phyloP scores from a whole-genome alignment of 192 early-diverging fungal genomes.

The Umbelopsis sp. region DNA sequence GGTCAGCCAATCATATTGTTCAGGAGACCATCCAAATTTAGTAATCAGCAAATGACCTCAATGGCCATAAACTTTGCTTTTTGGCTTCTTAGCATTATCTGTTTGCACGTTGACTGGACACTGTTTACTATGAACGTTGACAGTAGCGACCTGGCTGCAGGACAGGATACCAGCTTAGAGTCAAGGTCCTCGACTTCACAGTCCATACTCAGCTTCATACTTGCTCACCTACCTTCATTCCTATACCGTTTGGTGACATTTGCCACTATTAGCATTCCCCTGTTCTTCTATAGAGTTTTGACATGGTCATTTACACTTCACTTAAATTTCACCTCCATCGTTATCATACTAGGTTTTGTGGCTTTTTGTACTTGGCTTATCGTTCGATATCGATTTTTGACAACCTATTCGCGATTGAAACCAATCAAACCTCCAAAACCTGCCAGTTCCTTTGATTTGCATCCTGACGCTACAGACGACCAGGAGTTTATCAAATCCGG shows the following conservation, averaged over 20 bases:
- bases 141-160: background rate
- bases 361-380: constrained; percentile 51
- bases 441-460: constrained; percentile 68
- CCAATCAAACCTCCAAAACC: constrained; percentile 51
- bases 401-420: constrained; percentile 71
- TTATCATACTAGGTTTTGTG: constrained; percentile 40
- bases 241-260: constrained; percentile 49
- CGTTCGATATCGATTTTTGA: constrained; percentile 73
- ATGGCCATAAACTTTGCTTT: background rate
- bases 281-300: constrained; percentile 53
- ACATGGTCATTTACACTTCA: constrained; percentile 67
- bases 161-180: background rate
- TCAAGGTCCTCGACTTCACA: background rate
- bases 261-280: constrained; percentile 55
- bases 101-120: background rate
- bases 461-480: constrained; percentile 69
- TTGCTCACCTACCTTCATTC: constrained; percentile 29
- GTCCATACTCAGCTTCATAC: background rate
- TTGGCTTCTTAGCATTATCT: background rate
- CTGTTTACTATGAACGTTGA: background rate
- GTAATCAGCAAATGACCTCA: constrained; percentile 3
- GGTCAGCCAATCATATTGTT: background rate
- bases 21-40: background rate
- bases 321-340: constrained; percentile 62
- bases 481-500: constrained; percentile 43